These are phyloP conservation scores for Hypsizygus marmoreus DNA, from an alignment of 768 basidiomycete species.

Conservation along the genomic window DNA sequence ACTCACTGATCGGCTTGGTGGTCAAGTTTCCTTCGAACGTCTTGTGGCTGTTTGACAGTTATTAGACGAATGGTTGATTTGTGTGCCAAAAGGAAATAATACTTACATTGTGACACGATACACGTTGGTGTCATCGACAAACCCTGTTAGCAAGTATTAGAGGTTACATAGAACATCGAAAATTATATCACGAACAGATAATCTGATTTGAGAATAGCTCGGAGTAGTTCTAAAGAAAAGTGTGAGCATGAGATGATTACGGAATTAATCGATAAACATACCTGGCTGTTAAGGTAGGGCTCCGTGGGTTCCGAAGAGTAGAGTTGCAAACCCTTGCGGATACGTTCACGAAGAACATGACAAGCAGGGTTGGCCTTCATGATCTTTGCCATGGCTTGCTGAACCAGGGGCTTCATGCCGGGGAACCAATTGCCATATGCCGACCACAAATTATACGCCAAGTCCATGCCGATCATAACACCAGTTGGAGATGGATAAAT, in stretches of 20 bases:
- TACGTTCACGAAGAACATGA: constrained; percentile 97
- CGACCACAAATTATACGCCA: constrained; percentile 98
- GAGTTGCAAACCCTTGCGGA: constrained; percentile 95
- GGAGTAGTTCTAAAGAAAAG: constrained; percentile 70
- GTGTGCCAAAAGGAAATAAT: no score
- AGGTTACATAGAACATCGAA: not conserved
- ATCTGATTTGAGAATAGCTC: constrained; percentile 98
- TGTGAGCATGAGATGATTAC: constrained; percentile 3
- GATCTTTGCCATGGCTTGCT: constrained; percentile 99
- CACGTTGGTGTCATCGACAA: constrained; percentile 99
- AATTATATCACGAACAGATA: constrained; percentile 59
- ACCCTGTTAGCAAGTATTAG: constrained; percentile 53
- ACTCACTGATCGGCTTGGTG: constrained; percentile 93
- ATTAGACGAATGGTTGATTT: not conserved
- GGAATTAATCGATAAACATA: constrained; percentile 17
- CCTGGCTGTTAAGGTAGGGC: constrained; percentile 97
- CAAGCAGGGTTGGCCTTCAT: constrained; percentile 99
- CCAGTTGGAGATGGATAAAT: constrained; percentile 99
- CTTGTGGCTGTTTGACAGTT: constrained; percentile 68
- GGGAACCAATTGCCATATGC: constrained; percentile 99
- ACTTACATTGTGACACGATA: constrained; percentile 92
- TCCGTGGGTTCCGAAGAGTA: constrained; percentile 99
- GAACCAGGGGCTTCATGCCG: constrained; percentile 95
- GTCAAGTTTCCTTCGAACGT: constrained; percentile 99
- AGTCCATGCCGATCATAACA: constrained; percentile 98